A percentile compares a stretch with the other conserved stretches of the same genome.
These are phyloP conservation scores for Colletotrichum magnum DNA, from an alignment of 2,329 filamentous ascomycete species.

Conservation along the genomic window DNA sequence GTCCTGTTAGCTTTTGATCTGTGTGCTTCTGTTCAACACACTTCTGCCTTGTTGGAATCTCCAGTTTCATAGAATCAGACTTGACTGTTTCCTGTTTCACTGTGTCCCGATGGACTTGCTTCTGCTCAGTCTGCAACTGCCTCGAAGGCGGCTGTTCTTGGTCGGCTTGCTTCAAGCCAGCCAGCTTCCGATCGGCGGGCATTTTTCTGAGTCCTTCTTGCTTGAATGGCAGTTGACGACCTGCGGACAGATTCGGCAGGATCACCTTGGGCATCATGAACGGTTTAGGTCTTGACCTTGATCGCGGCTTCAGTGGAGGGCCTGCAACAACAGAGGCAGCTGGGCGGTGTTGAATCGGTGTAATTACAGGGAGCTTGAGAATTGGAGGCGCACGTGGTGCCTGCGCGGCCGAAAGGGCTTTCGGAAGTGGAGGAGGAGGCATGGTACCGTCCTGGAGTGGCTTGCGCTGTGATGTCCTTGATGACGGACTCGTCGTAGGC, in stretches of 20 bases:
- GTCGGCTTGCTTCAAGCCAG: neutral
- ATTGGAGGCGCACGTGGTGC: neutral
- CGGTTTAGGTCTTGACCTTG: slow-evolving; percentile 29
- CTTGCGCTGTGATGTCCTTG: neutral
- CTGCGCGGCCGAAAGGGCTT: neutral
- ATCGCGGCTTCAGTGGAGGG: slow-evolving; percentile 5
- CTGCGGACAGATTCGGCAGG: neutral
- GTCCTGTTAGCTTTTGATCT: neutral
- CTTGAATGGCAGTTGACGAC: slow-evolving; percentile 3
- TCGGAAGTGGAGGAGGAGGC: neutral
- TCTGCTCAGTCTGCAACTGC: neutral
- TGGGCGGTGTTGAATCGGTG: neutral
- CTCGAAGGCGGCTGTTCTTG: neutral
- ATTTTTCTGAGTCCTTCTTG: neutral
- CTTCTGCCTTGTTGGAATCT: neutral
- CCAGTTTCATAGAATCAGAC: neutral
- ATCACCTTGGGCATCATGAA: slow-evolving; percentile 36
- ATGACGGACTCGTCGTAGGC: neutral
- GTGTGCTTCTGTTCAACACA: neutral
- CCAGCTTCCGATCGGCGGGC: neutral
- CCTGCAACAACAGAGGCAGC: neutral
- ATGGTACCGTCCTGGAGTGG: neutral
- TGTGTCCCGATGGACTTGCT: slow-evolving; percentile 11
- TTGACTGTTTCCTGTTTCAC: neutral
- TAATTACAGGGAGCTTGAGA: neutral